A percentile compares a stretch with the other conserved stretches of the same genome.
Conservation (phyloP, 257 asterid species). For the Salvia miltiorrhiza region DNA sequence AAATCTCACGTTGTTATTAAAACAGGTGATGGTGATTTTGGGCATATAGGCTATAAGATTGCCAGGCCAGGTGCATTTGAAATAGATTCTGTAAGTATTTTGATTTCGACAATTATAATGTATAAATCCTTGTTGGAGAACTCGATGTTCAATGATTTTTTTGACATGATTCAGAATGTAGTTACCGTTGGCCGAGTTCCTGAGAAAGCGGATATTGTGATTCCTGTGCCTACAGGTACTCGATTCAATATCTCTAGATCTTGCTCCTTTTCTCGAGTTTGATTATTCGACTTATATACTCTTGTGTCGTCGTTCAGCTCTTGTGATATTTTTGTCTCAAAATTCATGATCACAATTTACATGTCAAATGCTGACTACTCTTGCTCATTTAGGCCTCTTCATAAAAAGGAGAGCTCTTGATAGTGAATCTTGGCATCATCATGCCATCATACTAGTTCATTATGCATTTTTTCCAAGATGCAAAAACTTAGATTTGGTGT, state of each 20-base stretch:
- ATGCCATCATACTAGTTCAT: neutral
- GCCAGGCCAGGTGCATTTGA: slow-evolving; percentile 65
- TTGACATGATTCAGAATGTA: slow-evolving; percentile 36
- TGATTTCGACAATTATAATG: neutral
- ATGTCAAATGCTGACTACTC: too few species aligned
- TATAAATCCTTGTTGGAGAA: neutral
- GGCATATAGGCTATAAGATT: slow-evolving; percentile 73
- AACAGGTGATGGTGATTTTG: slow-evolving; percentile 78
- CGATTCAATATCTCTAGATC: too few species aligned
- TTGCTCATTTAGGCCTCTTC: too few species aligned
- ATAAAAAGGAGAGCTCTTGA: too few species aligned
- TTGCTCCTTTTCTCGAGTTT: too few species aligned
- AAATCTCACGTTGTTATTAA: neutral
- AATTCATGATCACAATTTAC: neutral
- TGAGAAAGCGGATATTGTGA: slow-evolving; percentile 69
- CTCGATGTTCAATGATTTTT: neutral
- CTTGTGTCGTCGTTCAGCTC: too few species aligned
- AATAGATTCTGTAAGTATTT: slow-evolving; percentile 60
- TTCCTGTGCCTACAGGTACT: slow-evolving; percentile 88
- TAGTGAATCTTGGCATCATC: too few species aligned
- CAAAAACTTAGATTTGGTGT: neutral
- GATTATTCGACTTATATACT: too few species aligned
- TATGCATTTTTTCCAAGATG: neutral
- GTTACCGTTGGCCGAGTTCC: slow-evolving; percentile 69
- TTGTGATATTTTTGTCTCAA: too few species aligned